Evolutionary conservation across 306 rosid genomes (phyloP).

Genomic region (Citrullus amarus): DNA sequence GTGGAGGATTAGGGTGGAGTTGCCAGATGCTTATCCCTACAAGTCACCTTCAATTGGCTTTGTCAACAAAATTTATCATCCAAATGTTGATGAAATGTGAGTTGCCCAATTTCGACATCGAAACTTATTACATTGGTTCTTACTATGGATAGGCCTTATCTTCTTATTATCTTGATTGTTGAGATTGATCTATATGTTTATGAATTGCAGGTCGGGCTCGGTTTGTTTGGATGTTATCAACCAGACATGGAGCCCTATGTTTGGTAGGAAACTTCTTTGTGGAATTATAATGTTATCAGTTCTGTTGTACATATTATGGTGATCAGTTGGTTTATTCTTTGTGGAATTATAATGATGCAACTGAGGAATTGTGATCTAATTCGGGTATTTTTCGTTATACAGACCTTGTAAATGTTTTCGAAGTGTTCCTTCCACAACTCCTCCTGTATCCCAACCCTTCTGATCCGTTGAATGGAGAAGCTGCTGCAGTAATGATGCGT

Average conservation of each 20-base stretch:
- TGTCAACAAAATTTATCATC: constrained; percentile 78
- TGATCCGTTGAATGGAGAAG: constrained; percentile 78
- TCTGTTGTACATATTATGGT: background rate
- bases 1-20: constrained; percentile 80
- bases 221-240: constrained; percentile 90
- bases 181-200: constrained; percentile 4
- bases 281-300: background rate
- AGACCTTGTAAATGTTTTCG: constrained; percentile 84
- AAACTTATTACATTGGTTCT: background rate
- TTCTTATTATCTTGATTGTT: constrained; percentile 7
- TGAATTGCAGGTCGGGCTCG: constrained; percentile 66
- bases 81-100: constrained; percentile 93
- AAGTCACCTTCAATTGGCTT: constrained; percentile 88
- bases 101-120: constrained; percentile 10
- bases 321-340: background rate
- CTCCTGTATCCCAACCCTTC: constrained; percentile 85
- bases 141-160: background rate
- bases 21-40: constrained; percentile 84
- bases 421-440: constrained; percentile 88
- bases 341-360: constrained; percentile 5
- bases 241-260: constrained; percentile 97
- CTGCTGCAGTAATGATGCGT: constrained; percentile 79
- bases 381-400: constrained; percentile 7
- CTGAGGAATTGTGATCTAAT: constrained; percentile 5
- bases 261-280: constrained; percentile 39